Evolutionary conservation across 2,329 filamentous ascomycete genomes (phyloP).

Genomic region (Trichoderma afroharzianum): DNA sequence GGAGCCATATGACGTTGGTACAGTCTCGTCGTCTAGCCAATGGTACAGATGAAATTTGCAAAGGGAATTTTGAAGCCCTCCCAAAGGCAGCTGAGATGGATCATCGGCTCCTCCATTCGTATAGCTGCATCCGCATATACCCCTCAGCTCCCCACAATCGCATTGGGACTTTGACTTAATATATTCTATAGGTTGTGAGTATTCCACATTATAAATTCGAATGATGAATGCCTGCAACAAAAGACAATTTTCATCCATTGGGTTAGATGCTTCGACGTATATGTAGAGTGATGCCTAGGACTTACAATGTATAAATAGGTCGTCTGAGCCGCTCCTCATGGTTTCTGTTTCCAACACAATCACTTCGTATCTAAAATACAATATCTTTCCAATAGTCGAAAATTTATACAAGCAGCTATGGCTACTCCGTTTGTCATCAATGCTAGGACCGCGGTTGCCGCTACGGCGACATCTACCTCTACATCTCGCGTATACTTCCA

Average conservation of each 20-base stretch:
- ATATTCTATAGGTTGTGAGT: neutral
- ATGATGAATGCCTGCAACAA: neutral
- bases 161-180: neutral
- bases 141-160: neutral
- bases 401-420: neutral
- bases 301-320: neutral
- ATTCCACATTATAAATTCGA: neutral
- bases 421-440: neutral
- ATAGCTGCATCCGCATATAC: neutral
- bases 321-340: neutral
- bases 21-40: neutral
- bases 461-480: neutral
- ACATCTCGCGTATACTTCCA: slow-evolving; percentile 1
- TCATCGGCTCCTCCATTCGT: neutral
- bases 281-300: neutral
- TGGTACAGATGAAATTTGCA: neutral
- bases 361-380: neutral
- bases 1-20: neutral
- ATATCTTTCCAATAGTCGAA: neutral
- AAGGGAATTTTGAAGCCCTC: neutral
- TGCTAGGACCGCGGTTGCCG: neutral
- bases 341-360: neutral
- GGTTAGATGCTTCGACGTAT: neutral
- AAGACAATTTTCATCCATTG: neutral
- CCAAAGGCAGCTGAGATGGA: neutral